Percentiles rank a stretch among this genome's conserved stretches.
Evolutionary conservation across 2,329 filamentous ascomycete genomes (phyloP).

Genomic region (Claviceps africana): DNA sequence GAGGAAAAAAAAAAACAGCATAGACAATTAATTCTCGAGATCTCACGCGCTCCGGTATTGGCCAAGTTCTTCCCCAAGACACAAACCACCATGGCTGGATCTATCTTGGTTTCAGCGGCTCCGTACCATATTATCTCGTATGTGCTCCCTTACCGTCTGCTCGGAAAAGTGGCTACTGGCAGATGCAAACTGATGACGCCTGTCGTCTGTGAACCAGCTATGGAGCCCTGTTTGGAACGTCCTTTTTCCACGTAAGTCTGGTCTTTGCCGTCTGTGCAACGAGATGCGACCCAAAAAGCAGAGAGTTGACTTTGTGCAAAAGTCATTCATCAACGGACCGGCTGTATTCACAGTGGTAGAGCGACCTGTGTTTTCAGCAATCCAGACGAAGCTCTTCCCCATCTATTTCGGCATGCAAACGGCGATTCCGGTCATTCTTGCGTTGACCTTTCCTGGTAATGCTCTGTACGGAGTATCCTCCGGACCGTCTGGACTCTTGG

Average conservation of each 20-base stretch:
- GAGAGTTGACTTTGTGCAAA: neutral
- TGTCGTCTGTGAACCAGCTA: conserved; percentile 44
- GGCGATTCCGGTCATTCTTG: conserved; percentile 55
- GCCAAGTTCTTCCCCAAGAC: neutral
- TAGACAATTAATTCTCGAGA: neutral
- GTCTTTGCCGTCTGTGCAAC: neutral
- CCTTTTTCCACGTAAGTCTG: conserved; percentile 60
- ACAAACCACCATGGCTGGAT: conserved; percentile 26
- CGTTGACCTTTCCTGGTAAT: conserved; percentile 66
- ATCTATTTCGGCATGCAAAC: conserved; percentile 82
- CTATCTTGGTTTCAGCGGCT: conserved; percentile 46
- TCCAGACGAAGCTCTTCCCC: conserved; percentile 73
- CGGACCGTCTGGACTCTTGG: conserved; percentile 42
- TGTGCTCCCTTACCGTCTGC: conserved; percentile 8
- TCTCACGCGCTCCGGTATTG: neutral
- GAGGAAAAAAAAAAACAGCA: neutral
- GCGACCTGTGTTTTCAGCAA: conserved; percentile 63
- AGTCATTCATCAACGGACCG: conserved; percentile 64
- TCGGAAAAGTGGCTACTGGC: neutral
- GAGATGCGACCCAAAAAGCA: neutral
- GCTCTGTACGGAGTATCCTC: conserved; percentile 30
- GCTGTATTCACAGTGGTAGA: conserved; percentile 65
- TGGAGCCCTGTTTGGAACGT: conserved; percentile 73
- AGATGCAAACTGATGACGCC: conserved; percentile 10
- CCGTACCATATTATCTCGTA: conserved; percentile 69